A percentile compares a stretch with the other conserved stretches of the same genome.
These are phyloP conservation scores for Aspergillus costaricaensis DNA, from an alignment of 2,329 filamentous ascomycete species.

Conservation along the genomic window DNA sequence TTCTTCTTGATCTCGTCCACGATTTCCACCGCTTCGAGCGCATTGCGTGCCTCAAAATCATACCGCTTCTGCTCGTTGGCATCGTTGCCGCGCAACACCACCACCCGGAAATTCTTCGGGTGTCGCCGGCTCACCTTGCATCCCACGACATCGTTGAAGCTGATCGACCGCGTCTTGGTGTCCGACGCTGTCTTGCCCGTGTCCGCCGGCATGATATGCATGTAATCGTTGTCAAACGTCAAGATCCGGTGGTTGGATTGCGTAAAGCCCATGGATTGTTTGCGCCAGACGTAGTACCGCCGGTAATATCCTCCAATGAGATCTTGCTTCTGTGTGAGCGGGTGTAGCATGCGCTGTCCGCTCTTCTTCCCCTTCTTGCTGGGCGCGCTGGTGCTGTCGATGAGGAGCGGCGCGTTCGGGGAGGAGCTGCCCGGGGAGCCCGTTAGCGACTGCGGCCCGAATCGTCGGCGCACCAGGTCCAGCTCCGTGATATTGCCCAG, in stretches of 20 bases:
- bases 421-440: slow-evolving; percentile 64
- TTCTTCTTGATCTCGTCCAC: slow-evolving; percentile 65
- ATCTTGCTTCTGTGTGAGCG: slow-evolving; percentile 51
- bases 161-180: slow-evolving; percentile 62
- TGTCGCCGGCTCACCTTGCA: slow-evolving; percentile 67
- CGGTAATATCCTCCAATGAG: slow-evolving; percentile 56
- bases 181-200: slow-evolving; percentile 57
- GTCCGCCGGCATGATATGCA: slow-evolving; percentile 63
- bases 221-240: slow-evolving; percentile 65
- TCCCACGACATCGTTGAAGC: slow-evolving; percentile 64
- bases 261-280: slow-evolving; percentile 66
- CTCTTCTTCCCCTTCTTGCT: slow-evolving; percentile 49
- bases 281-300: slow-evolving; percentile 64
- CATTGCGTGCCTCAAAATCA: slow-evolving; percentile 64
- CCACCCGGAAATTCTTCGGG: slow-evolving; percentile 63
- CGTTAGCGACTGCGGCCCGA: slow-evolving; percentile 58
- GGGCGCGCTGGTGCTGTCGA: slow-evolving; percentile 42
- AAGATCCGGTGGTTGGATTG: slow-evolving; percentile 62
- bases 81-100: slow-evolving; percentile 63
- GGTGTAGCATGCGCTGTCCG: slow-evolving; percentile 45
- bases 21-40: slow-evolving; percentile 61
- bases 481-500: slow-evolving; percentile 62
- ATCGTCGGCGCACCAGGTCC: slow-evolving; percentile 63
- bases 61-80: slow-evolving; percentile 66
- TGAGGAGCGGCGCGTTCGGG: slow-evolving; percentile 65